Evolutionary conservation across 106 monocot genomes (phyloP), one percentile per base, ranked within the genome.

Genomic region (Dendrobium nobile): DNA sequence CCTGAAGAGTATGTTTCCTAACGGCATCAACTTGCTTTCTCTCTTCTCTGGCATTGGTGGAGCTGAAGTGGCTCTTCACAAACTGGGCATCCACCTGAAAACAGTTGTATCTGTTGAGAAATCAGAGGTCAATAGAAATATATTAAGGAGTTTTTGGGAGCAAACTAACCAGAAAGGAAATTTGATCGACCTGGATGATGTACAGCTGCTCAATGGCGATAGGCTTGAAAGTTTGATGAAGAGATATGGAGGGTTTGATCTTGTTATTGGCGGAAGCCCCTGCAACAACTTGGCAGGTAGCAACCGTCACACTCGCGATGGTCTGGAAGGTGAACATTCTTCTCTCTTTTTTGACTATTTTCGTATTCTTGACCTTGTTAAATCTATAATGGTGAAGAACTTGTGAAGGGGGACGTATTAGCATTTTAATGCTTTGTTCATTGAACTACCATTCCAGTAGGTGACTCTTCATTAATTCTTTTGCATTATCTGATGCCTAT

Each of bases 11-110:
- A 75, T 86, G 74, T 91, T 86, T 45, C 92, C 89, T 5, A 68
- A 88, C 79, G 92, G 92, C 9, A 87, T 92, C 2, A 89, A 28
- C 26, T 80, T 92, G 18, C 41, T 92, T 9, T 92, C 92, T 0
- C 75, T 92, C 5, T 92, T 92, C 47, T 89, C 92, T 5, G 92
- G 92, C 9, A 92, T 92, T 31, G 92, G 92, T 2, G 92, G 92
- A 33, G 89, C 89, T 28, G 92, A 92, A 75, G 87, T 92, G 31
- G 92, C 92, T 9, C 86, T 92, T 4, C 82, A 92, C 55, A 81
- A 84, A 2, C 82, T 92, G 4, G 87, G 87, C 48, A 92, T 92
- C 41, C 81, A n/a, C 28, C 26, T 92, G 75, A 89, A 82, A 41
- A 58, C 77, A 8, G 89, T 92, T 17, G 89, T 92, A 17, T 89